Conservation (phyloP, 345 rosid genomes). For the Heritiera fomes region DNA sequence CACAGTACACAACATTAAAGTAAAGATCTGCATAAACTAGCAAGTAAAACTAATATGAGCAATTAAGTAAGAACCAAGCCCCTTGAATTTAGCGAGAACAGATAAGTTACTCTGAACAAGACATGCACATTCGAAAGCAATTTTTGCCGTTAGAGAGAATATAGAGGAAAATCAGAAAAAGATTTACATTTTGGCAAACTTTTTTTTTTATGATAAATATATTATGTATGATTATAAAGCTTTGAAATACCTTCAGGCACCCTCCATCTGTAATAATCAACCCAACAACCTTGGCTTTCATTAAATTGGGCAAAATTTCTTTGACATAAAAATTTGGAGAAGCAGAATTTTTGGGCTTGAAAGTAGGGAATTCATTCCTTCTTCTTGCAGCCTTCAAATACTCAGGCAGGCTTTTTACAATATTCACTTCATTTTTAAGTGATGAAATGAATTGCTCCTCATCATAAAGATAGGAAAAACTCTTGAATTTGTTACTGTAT, state of each 20-base stretch:
- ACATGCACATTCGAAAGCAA: constrained; percentile 10
- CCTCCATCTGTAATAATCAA: constrained; percentile 82
- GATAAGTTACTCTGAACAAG: background rate
- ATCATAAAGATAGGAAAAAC: constrained; percentile 92
- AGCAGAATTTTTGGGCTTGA: constrained; percentile 75
- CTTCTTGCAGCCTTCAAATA: constrained; percentile 73
- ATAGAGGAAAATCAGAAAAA: background rate
- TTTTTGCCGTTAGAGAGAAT: background rate
- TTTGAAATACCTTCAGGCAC: constrained; percentile 71
- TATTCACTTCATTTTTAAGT: constrained; percentile 75
- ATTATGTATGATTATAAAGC: constrained; percentile 9
- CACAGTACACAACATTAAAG: background rate
- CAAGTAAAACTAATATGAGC: background rate
- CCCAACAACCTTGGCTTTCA: constrained; percentile 74
- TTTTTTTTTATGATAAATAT: constrained; percentile 2
- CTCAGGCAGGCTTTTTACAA: constrained; percentile 75
- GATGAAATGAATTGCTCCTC: constrained; percentile 91
- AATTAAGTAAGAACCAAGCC: background rate
- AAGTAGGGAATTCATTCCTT: constrained; percentile 66
- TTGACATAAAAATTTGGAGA: constrained; percentile 72
- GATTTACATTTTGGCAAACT: background rate
- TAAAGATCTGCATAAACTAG: background rate
- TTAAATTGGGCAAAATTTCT: constrained; percentile 74
- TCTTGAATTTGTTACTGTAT: constrained; percentile 80
- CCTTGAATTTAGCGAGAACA: background rate